Evolutionary conservation across 768 basidiomycete species (phyloP), one percentile per base, ranked within the genome.

Genomic region (Floccularia luteovirens): DNA sequence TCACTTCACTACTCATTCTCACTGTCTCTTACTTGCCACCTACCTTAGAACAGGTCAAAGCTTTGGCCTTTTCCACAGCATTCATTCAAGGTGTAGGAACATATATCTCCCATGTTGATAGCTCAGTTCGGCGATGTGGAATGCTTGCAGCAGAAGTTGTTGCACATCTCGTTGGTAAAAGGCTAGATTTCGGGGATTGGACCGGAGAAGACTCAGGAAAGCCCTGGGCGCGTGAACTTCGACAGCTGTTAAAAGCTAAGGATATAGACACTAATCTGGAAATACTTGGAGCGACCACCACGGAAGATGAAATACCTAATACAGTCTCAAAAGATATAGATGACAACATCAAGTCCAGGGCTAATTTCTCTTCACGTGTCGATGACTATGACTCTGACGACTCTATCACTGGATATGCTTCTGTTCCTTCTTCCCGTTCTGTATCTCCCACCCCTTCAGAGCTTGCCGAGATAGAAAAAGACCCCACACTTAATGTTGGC

Each of bases 71-170:
- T 22, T 78, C 75, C 10, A 64, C 78, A 3, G 43, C 64, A 1
- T 82, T 97, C 52, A 70, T 97, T 45, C 62, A 66, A 16, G 77
- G 77, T 10, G 69, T 96, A 33, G 75, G 81, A 4, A 59, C 61
- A 4, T 97, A 96, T 52, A 77, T 99, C 32, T 70, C 70, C 1
- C 90, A 94, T 58, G 61, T 80, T 4, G 90, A 94, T 39, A 60
- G 67, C 1, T 69, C 79, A 3, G 72, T 96, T 14, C 81, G 94
- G 3, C 73, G 82, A 19, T 86, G 90, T 48, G 96, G 96, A 2
- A 94, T 99, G 91, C 72, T 97, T 24, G 79, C 77, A 0, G 94
- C 88, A 0, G 94, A 99, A 60, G 66, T 83, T 13, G 71, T 84
- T 6, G 86, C 90, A 1, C 62, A 66, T 4, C 64, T 66, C 20